Base-by-base conservation (phyloP, 2,329 filamentous ascomycete species). In the Metarhizium rileyi region DNA sequence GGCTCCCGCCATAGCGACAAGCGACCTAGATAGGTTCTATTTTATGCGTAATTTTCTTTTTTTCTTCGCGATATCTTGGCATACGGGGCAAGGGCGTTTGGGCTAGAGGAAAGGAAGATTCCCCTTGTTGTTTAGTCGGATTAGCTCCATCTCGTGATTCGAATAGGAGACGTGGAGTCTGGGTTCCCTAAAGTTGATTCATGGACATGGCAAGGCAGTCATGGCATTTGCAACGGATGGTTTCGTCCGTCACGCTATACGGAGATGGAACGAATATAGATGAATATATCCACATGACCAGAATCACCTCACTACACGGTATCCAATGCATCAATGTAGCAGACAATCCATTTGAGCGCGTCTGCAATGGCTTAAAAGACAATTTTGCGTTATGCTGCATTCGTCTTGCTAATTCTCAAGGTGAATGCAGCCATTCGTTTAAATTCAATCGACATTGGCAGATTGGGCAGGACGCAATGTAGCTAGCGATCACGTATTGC, bases 101-200 rank as follows among this genome's bases (percentile, higher is more conserved):
- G 22, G 48, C 54, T 51, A 48, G 47, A 47, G 36, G 36, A 53
- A 50, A 52, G 55, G 53, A 50, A 55, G 50, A 57, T 64, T 62
- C 63, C 57, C 63, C 63, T 57, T 27, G 49, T 52, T 44, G 23
- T 54, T 51, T 53, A 42, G 25, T 18, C 36, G 47, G 25, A 22
- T 42, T n/a, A 22, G 18, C 38, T 14, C 9, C 12, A 42, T 42
- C 22, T n/a, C 16, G 38, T 9, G 22, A 14, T 42, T 22, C 38
- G 12, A 14, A 20, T 4, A 42, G 38, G 10, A 42, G 38, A 42
- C 25, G 22, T 42, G 38, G 38, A 42, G 38, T 42, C 25, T 42
- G 22, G 38, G 18, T 42, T 42, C 12, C n/a, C 12, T 20, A 20
- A 42, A 25, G 38, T 23, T 42, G 18, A 5, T 42, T 42, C 18